Conservation (phyloP, 345 rosid genomes). For the Murraya koenigii region DNA sequence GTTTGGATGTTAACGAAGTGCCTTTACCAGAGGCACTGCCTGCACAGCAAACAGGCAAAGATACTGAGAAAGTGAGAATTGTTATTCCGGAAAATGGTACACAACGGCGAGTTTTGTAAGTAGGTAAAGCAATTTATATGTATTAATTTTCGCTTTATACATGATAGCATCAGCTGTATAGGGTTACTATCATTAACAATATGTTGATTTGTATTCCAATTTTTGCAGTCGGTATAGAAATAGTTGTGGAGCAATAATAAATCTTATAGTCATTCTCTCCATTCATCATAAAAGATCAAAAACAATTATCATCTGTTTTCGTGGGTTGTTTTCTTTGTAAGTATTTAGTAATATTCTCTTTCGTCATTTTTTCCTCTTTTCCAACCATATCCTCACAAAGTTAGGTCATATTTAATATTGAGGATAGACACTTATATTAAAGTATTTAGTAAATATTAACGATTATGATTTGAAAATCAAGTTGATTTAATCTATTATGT, state of each 20-base stretch:
- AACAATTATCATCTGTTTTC: too few species aligned
- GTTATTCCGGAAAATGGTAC: background rate
- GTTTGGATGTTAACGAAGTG: background rate
- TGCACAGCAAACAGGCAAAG: background rate
- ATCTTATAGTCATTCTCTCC: too few species aligned
- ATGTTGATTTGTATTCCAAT: background rate
- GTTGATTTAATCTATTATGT: too few species aligned
- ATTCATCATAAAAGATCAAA: too few species aligned
- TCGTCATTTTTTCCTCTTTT: too few species aligned
- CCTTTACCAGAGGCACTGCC: background rate
- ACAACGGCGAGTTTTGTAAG: conserved; percentile 8
- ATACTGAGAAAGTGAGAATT: background rate
- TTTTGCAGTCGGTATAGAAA: background rate
- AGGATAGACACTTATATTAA: accelerated
- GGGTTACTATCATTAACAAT: background rate
- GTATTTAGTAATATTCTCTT: too few species aligned
- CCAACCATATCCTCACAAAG: too few species aligned
- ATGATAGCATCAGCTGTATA: background rate
- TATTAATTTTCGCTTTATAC: background rate
- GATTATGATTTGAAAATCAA: too few species aligned
- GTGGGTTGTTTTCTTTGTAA: too few species aligned
- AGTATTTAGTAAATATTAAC: accelerated
- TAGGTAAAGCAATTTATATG: background rate
- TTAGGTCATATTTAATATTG: too few species aligned
- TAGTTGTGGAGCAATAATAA: background rate